Base-by-base conservation (phyloP, 176 grass and related monocot species). In the Carex cristatella region DNA sequence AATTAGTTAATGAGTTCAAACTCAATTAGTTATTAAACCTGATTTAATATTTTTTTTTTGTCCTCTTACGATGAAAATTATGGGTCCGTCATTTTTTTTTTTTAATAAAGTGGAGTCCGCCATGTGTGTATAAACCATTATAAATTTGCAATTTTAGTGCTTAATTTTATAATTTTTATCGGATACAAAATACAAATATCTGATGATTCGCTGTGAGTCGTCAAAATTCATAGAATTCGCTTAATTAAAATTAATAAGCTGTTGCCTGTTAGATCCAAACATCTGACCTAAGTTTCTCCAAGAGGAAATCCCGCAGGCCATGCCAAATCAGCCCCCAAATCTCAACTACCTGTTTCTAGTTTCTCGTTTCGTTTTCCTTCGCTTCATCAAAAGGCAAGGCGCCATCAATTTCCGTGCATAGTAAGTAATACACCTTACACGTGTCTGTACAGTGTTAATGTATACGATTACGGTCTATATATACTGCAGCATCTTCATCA, bases 281-380 rank as follows among this genome's bases (percentile, higher is more conserved):
- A 82, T 38, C 60, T 64, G 80, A 82, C 27, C 38, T 66, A 3
- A 44, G 12, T 58, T 58, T 60, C 56, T 74, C 9, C 42, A 80
- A 44, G 5, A 40, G 32, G 37, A 83, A 59, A 33, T 83, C 37
- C 80, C 61, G 16, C 32, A 63, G 14, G 35, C 4, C 9, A 38
- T 44, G 80, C 80, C 61, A 82, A 62, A 82, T 82, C 61, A 67
- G 61, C 57, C 58, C 80, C 80, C 60, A 81, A 14, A 23, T 42
- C 33, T 18, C 59, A 65, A 81, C 59, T 65, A 81, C 59, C 59
- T 10, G 78, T 62, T 80, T 53, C 32, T 23, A 23, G 23, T 23
- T 23, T 23, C 23, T 23, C 23, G 23, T 23, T 23, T 70, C 15
- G 33, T 70, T 70, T 70, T 14, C 15, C n/a, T 49, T 49, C 40